Base-by-base conservation (phyloP, 306 rosid species). In the Lotus japonicus region DNA sequence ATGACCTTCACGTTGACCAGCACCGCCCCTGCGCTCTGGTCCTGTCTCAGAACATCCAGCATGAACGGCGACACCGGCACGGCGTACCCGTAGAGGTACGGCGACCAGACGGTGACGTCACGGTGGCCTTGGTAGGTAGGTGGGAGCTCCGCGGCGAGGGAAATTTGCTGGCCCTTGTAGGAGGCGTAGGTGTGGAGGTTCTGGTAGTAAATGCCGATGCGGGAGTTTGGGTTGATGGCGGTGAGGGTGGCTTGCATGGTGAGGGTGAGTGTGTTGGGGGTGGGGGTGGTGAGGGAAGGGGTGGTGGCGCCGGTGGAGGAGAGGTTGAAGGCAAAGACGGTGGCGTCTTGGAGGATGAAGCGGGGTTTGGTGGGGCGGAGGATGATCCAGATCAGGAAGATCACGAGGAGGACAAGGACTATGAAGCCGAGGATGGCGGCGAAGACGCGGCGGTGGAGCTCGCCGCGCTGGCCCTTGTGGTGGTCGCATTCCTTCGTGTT, bases 91-190 rank as follows among this genome's bases (percentile, higher is more conserved):
- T 12, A 53, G 15, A 92, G 19, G 10, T 72, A 65, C 1, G 96
- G 97, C 5, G 96, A 89, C 96, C 96, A 92, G 4, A 83, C 84
- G 21, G 81, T 11, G 33, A 74, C 3, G 4, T 92, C 97, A 0
- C 75, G 38, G 73, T 85, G 83, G 23, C 82, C 90, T 60, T 92
- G 97, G 84, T 85, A 87, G 3, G 88, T 64, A 0, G 64, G 23
- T 0, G 97, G 96, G 2, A 89, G 76, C 16, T 7, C 19, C 0
- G 86, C 71, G 0, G 76, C 54, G 2, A 64, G 31, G 0, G 97
- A 85, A 26, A 92, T 61, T 45, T 87, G 96, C 49, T 87, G 92
- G 56, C 80, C 72, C 0, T 86, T 77, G 79, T 92, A 92, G 26
- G 87, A 14, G 44, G 70, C 89, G 72, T 71, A 87, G 33, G 72